phyloP scores from a whole-genome alignment of 2,329 filamentous ascomycete species.

The Pseudogymnoascus sp. region DNA sequence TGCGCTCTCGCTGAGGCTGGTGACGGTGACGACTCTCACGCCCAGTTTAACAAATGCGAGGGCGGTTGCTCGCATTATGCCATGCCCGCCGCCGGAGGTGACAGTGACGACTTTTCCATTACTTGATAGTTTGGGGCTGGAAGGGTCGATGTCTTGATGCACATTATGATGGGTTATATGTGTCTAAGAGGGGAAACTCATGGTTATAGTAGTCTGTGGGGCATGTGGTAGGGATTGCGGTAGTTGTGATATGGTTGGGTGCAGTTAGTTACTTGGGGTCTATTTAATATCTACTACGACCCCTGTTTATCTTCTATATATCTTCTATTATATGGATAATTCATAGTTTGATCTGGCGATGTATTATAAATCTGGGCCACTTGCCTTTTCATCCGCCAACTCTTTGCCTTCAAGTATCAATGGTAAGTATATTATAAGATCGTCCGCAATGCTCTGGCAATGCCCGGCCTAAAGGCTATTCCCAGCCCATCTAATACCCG shows the following conservation, averaged over 20 bases:
- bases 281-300: background rate
- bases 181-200: conserved; percentile 1
- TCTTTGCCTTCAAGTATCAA: background rate
- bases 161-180: conserved; percentile 21
- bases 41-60: conserved; percentile 31
- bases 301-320: background rate
- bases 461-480: background rate
- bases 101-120: conserved; percentile 29
- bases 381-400: background rate
- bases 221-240: background rate
- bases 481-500: background rate
- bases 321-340: background rate
- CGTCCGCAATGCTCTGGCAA: background rate
- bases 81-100: conserved; percentile 29
- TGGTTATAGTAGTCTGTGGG: background rate
- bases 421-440: background rate
- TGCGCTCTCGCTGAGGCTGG: background rate
- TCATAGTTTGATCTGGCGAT: background rate
- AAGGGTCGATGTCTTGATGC: conserved; percentile 29
- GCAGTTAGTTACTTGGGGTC: background rate
- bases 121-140: conserved; percentile 13
- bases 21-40: conserved; percentile 23
- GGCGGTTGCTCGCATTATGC: conserved; percentile 31
- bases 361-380: no score
- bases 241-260: background rate